Evolutionary conservation across 805 yeast species (phyloP), one percentile per base, ranked within the genome.

Genomic region (Tanozyma kutaoensis): DNA sequence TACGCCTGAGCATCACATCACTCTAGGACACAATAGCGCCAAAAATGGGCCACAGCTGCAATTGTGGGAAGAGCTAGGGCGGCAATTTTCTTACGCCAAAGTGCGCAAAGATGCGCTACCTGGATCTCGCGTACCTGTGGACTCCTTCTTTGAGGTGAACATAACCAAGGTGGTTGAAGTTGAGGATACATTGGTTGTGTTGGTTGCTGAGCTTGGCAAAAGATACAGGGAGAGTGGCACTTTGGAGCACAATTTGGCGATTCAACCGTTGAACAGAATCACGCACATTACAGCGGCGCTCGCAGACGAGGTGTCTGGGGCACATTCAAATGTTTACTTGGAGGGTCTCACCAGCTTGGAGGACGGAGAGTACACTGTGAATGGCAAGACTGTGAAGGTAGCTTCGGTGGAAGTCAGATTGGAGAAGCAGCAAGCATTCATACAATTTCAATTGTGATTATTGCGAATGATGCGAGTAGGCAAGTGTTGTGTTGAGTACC

Each of bases 101-200:
- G 29, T 48, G 23, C 41, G 46, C 3, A 53, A 50, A 17, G 19
- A 57, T 2, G 50, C 18, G 47, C 55, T 60, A 19, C 33, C 36
- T 2, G 34, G 40, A 7, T 31, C 34, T 16, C 28, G 28, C 9
- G 29, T 19, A 7, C 14, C 17, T 5, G 24, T 38, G 29, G 38
- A 34, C 10, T 35, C 40, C 20, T 36, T 36, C 14, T 65, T 68
- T 4, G 50, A 51, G 17, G 42, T 79, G 14, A 46, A 39, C 16
- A 39, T 76, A 13, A 45, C 46, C 4, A 52, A 52, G 12, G 28
- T 78, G 8, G 56, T 70, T 9, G 69, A 75, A 59, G 65, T 69
- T 32, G 29, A 40, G 6, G 46, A 57, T 2, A 53, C 55, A 21
- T 57, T 75, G 7, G 52, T 75, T 25, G 72, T 88, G 12, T 46